phyloP scores from a whole-genome alignment of 2,329 filamentous ascomycete species.

The Coniochaeta pulveracea region DNA sequence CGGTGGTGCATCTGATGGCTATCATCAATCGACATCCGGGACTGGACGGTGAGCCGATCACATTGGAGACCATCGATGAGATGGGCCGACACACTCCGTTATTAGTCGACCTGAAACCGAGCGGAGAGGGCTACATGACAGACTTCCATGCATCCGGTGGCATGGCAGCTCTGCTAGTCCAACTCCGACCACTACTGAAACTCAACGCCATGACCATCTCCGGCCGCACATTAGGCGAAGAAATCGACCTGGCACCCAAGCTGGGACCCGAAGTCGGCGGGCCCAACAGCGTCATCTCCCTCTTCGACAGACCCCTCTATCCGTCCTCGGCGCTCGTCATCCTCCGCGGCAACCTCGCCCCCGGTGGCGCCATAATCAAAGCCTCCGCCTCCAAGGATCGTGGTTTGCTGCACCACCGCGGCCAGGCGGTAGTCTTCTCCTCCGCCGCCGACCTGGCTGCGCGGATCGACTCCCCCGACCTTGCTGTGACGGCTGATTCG shows the following conservation, averaged over 20 bases:
- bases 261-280: slow-evolving; percentile 29
- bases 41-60: slow-evolving; percentile 48
- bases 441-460: slow-evolving; percentile 65
- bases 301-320: slow-evolving; percentile 56
- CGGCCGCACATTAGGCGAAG: slow-evolving; percentile 71
- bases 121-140: slow-evolving; percentile 78
- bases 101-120: slow-evolving; percentile 77
- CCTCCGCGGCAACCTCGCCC: slow-evolving; percentile 72
- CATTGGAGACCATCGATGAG: slow-evolving; percentile 66
- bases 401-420: slow-evolving; percentile 31
- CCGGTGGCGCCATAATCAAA: slow-evolving; percentile 76
- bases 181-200: slow-evolving; percentile 65
- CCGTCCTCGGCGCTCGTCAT: slow-evolving; percentile 70
- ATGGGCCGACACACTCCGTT: slow-evolving; percentile 69
- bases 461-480: slow-evolving; percentile 42
- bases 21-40: slow-evolving; percentile 65
- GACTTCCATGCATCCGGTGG: slow-evolving; percentile 86
- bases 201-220: slow-evolving; percentile 74
- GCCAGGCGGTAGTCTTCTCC: slow-evolving; percentile 51
- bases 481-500: slow-evolving; percentile 47
- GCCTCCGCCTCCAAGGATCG: slow-evolving; percentile 79
- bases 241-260: slow-evolving; percentile 58
- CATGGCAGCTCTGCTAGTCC: slow-evolving; percentile 69
- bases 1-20: slow-evolving; percentile 75
- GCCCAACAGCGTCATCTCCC: slow-evolving; percentile 44